Evolutionary conservation across 768 basidiomycete species (phyloP), one percentile per base, ranked within the genome.

Genomic region (Rhizopogon vulgaris): DNA sequence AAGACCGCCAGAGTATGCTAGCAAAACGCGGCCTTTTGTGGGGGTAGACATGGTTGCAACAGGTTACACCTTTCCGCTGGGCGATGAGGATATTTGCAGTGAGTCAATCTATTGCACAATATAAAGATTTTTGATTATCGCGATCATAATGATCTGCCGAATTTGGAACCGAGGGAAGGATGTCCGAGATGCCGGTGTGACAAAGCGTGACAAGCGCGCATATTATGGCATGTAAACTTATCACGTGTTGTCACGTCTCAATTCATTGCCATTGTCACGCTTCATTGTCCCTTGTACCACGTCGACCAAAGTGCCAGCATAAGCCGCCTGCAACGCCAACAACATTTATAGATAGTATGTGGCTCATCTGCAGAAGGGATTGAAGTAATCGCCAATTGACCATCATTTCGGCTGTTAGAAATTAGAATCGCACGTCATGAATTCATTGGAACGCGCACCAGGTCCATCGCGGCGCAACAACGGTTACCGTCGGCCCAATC

Each of bases 1-100:
- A 47, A 98, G 82, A 61, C 96, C 96, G 58, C 96, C 95, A 63
- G 96, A 99, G 76, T 99, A 99, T 18, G 40, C 22, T 14, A 6
- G 14, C 37, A 37, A 37, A 15, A 37, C 39, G 24, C 40, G 40
- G 22, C 40, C 24, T 25, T 41, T 22, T 15, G 24, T 14, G 15
- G 40, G 24, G 8, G 40, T 14, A 8, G 41, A 41, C 41, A 41
- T 25, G 8, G 5, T 41, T 41, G 15, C 14, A 41, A 25, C 3
- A 25, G 24, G n/a, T n/a, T n/a, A n/a, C n/a, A n/a, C n/a, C n/a
- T n/a, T n/a, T n/a, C n/a, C n/a, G n/a, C n/a, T n/a, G n/a, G 22
- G 22, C 22, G 22, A 22, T 41, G 7, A n/a, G 37, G n/a, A 38
- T 15, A 38, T 7, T 38, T 24, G 8, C 17, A 9, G 6, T 28